phyloP scores from a whole-genome alignment of 805 yeast species.

The Debaryomyces hansenii region DNA sequence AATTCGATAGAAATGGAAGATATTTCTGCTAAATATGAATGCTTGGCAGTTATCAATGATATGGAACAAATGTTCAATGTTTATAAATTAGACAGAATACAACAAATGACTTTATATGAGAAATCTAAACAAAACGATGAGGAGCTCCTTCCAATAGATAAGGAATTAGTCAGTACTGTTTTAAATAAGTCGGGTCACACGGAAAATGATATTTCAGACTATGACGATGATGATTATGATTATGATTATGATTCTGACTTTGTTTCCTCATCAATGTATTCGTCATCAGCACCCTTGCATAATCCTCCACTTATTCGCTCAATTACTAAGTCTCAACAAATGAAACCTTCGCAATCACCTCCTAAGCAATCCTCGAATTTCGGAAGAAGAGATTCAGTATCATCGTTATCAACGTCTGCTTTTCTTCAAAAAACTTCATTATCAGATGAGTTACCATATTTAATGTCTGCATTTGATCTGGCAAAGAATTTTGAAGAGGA shows the following conservation, averaged over 20 bases:
- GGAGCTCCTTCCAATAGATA: neutral
- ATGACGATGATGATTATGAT: slow-evolving; percentile 15
- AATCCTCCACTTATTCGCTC: slow-evolving; percentile 40
- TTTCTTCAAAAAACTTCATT: slow-evolving; percentile 52
- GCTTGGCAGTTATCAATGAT: slow-evolving; percentile 64
- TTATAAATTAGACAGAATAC: slow-evolving; percentile 35
- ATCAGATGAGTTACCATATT: slow-evolving; percentile 62
- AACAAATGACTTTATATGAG: slow-evolving; percentile 12
- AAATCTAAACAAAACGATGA: slow-evolving; percentile 3
- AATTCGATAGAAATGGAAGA: slow-evolving; percentile 54
- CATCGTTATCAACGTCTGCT: slow-evolving; percentile 33
- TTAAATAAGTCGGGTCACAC: neutral
- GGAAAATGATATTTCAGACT: neutral
- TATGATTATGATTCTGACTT: slow-evolving; percentile 26
- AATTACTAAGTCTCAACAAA: slow-evolving; percentile 26
- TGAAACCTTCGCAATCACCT: slow-evolving; percentile 4
- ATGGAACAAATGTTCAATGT: slow-evolving; percentile 74
- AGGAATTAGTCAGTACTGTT: neutral
- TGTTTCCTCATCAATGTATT: slow-evolving; percentile 21
- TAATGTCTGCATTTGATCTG: slow-evolving; percentile 66
- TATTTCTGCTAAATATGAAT: slow-evolving; percentile 60
- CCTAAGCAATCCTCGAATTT: slow-evolving; percentile 1
- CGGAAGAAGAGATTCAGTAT: slow-evolving; percentile 24
- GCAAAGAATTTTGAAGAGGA: slow-evolving; percentile 61
- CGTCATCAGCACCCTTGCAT: slow-evolving; percentile 19